Evolutionary conservation across 208 protist genomes (phyloP), one percentile per base, ranked within the genome.

Genomic region (Leishmania gerbilli): DNA sequence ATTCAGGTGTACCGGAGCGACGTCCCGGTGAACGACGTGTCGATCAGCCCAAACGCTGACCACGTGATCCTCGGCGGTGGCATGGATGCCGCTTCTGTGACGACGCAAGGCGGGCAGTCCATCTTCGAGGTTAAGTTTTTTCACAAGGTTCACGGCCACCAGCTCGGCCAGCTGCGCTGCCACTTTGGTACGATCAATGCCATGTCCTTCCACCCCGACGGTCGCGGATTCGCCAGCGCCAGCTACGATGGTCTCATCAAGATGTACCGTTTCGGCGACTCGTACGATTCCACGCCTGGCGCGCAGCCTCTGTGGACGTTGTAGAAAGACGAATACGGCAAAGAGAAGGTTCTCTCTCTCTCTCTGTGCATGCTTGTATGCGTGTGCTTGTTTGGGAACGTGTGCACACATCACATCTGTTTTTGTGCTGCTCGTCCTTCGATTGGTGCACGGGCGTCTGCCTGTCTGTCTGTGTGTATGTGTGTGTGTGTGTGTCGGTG

Each of bases 141-240:
- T 90, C 98, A 99, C 91, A 98, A 97, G 81, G 91, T 97, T 76
- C 93, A 95, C 87, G 98, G 98, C 83, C 91, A 98, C 71, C 97
- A 99, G 90, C 92, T 99, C 37, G 99, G 99, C 62, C 91, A 94
- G 76, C 88, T 99, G 27, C 91, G 90, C 74, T 99, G 98, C 86
- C 99, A 99, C 85, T 99, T 99, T 88, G 99, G 99, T 96, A 99
- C 99, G 31, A 99, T 99, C 89, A 99, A 98, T 83, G 96, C 98
- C 68, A 87, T 99, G 74, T 88, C 89, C 49, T 99, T 99, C 87
- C 92, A 97, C 86, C 99, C 99, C 37, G 95, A 99, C 86, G 99
- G 99, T 60, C 91, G 87, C 77, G 92, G 95, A 55, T 99, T 98
- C 76, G 92, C 95, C 71, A 97, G 90, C 84, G 98, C 96, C 51